phyloP scores from a whole-genome alignment of 306 rosid species.

The Boehmeria nivea region DNA sequence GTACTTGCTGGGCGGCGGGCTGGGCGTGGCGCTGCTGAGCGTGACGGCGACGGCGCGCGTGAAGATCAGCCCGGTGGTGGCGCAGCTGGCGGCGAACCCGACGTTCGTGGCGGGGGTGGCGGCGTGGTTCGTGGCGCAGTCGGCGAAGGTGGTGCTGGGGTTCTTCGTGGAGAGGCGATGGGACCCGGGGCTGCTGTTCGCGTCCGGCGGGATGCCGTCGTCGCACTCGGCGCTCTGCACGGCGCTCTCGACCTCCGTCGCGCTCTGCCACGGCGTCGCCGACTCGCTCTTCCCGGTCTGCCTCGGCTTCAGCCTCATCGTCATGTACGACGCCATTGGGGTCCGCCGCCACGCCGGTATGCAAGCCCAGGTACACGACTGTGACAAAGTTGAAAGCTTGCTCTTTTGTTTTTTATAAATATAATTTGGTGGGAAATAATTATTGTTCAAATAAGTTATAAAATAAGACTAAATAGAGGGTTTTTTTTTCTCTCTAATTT shows the following conservation, averaged over 20 bases:
- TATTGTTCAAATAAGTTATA: too few relatives aligned
- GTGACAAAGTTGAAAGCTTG: too few relatives aligned
- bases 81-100: constrained; percentile 71
- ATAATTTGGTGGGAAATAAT: too few relatives aligned
- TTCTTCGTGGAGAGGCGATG: constrained; percentile 69
- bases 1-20: constrained; percentile 51
- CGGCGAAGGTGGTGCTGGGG: constrained; percentile 53
- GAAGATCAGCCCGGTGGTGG: constrained; percentile 67
- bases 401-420: too few relatives aligned
- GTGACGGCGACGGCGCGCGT: constrained; percentile 55
- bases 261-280: constrained; percentile 50
- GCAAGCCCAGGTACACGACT: constrained; percentile 75
- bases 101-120: constrained; percentile 70
- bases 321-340: constrained; percentile 88
- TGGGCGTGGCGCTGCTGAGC: constrained; percentile 62
- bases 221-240: constrained; percentile 83
- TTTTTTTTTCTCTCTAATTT: too few relatives aligned
- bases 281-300: constrained; percentile 79
- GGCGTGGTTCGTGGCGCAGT: constrained; percentile 63
- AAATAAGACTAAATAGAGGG: too few relatives aligned
- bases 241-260: constrained; percentile 81
- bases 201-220: constrained; percentile 93
- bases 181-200: constrained; percentile 46
- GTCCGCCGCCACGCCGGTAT: constrained; percentile 90
- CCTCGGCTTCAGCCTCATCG: constrained; percentile 76